A percentile compares a stretch with the other conserved stretches of the same genome.
These are phyloP conservation scores for Thelonectria olida DNA, from an alignment of 2,329 filamentous ascomycete species.

Conservation along the genomic window DNA sequence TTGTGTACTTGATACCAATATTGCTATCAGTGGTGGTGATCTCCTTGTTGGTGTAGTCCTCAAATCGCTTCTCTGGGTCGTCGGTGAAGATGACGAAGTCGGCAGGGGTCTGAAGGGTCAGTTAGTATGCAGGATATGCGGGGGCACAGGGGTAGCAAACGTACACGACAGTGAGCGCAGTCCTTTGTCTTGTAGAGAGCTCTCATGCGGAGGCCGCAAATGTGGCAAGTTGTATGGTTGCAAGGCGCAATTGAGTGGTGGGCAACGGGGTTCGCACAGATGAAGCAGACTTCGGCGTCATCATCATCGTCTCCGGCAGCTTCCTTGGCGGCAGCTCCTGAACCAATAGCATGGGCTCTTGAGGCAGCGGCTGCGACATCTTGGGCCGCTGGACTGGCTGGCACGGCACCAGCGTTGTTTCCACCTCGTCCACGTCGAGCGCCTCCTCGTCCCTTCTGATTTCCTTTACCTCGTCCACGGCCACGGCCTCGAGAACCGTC, in stretches of 20 bases:
- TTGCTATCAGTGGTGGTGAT: conserved; percentile 84
- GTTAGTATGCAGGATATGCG: conserved; percentile 26
- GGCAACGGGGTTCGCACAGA: conserved; percentile 89
- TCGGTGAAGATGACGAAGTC: conserved; percentile 93
- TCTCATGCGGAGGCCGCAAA: conserved; percentile 89
- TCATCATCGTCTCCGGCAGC: conserved; percentile 56
- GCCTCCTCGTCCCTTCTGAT: conserved; percentile 49
- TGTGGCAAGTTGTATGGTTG: conserved; percentile 96
- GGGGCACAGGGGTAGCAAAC: conserved; percentile 40
- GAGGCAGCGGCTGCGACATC: conserved; percentile 44
- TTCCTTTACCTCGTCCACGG: conserved; percentile 53
- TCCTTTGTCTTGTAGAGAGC: conserved; percentile 96
- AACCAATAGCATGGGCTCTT: conserved; percentile 48
- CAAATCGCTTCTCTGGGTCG: conserved; percentile 80
- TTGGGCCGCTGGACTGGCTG: conserved; percentile 43
- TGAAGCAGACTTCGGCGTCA: conserved; percentile 92
- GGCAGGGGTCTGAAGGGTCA: conserved; percentile 65
- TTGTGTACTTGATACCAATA: conserved; percentile 91
- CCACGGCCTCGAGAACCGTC: conserved; percentile 49
- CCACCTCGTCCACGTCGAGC: conserved; percentile 43
- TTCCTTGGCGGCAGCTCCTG: conserved; percentile 33
- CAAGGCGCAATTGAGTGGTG: conserved; percentile 92
- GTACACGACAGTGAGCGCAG: conserved; percentile 92
- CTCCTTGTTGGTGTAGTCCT: conserved; percentile 80
- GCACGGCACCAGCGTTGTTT: conserved; percentile 29